Evolutionary conservation across 2,329 filamentous ascomycete genomes (phyloP).

Genomic region (Calonectria pteridis): DNA sequence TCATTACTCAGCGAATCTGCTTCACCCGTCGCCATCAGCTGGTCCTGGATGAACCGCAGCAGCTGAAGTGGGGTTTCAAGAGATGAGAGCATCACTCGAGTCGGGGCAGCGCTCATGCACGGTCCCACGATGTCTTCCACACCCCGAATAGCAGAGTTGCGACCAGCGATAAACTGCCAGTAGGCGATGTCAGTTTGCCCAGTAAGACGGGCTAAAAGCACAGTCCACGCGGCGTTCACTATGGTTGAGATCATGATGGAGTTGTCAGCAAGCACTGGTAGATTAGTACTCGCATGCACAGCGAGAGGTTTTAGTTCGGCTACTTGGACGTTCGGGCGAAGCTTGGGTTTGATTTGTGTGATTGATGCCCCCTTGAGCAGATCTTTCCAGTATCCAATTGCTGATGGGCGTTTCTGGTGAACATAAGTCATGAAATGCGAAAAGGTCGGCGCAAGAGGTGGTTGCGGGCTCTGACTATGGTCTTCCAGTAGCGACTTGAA

Average conservation of each 20-base stretch:
- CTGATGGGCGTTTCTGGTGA: neutral
- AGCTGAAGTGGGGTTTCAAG: neutral
- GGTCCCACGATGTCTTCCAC: neutral
- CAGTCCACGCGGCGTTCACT: neutral
- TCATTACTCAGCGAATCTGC: neutral
- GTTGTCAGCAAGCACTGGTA: neutral
- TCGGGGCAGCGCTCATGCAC: neutral
- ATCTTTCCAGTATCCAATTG: neutral
- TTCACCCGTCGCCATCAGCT: neutral
- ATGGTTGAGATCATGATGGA: neutral
- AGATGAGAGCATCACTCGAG: neutral
- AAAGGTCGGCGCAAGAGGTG: neutral
- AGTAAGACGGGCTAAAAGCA: neutral
- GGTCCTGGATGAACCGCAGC: neutral
- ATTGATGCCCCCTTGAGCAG: neutral
- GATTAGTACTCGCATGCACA: neutral
- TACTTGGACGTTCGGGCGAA: neutral
- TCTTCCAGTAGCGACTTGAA: neutral
- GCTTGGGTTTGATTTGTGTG: neutral
- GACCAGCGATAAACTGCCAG: neutral
- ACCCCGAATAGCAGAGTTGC: neutral
- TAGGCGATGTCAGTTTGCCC: neutral
- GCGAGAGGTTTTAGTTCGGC: neutral
- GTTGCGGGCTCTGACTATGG: neutral
- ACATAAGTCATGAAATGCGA: neutral